Evolutionary conservation across 163 green algal species (phyloP), one percentile per base, ranked within the genome.

Genomic region (Trebouxia gelatinosa): DNA sequence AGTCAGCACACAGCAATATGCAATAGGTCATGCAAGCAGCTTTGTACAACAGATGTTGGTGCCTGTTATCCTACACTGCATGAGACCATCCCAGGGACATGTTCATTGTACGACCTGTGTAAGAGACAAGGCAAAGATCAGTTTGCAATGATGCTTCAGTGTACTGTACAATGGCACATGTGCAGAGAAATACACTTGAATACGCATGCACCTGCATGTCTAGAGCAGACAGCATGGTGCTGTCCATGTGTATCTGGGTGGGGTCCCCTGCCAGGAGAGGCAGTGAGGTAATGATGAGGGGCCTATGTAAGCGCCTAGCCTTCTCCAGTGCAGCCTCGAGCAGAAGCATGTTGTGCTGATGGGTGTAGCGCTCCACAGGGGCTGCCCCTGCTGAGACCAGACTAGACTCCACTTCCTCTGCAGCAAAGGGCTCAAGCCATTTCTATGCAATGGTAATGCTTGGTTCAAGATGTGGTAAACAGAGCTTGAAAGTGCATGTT

Each of bases 261-360:
- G 64, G 64, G 35, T 76, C 68, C 31, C 62, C 28, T 11, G 68
- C n/a, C 6, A n/a, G 43, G 40, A 13, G 29, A 6, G 39, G 26
- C 29, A 76, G 68, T 39, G 40, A 61, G 68, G 38, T 78, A 32
- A 90, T 82, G 54, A 91, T 66, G 70, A 90, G 77, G 32, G 82
- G 81, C 7, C 70, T 46, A 32, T 87, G 83, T 6, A 67, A 61
- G 29, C 54, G 72, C 5, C 71, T 61, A 4, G 85, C 85, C 29
- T 40, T 70, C 61, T 87, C 83, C 38, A 90, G 40, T 65, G 85
- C 85, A 4, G 61, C 74, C 40, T 85, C 79, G 54, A 90, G 82
- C 72, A 78, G 32, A 23, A 66, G 68, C 68, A 76, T 76, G 68
- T 38, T 76, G 43, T 59, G 68, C 16, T 61, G 16, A 43, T 59